A percentile compares a stretch with the other conserved stretches of the same genome.
These are phyloP conservation scores for Endotrypanum monterogeii DNA, from an alignment of 208 protist genomes.

Conservation along the genomic window DNA sequence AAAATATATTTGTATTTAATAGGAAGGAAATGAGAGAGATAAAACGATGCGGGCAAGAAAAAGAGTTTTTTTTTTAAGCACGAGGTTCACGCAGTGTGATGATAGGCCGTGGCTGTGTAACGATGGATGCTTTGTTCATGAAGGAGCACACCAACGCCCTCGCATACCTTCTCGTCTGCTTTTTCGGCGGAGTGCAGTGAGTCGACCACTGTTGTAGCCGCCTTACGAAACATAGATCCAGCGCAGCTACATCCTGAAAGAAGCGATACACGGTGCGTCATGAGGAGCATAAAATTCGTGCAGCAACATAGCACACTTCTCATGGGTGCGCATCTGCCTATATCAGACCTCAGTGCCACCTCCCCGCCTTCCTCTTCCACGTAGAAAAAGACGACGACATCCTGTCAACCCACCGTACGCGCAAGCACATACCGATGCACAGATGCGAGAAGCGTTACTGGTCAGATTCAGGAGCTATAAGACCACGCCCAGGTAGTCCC, in stretches of 20 bases:
- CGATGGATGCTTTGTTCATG: not conserved
- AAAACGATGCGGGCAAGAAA: not conserved
- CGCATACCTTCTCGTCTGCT: not conserved
- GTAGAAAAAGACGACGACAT: not conserved
- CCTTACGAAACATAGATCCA: not conserved
- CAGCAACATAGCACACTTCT: not conserved
- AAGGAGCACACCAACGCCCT: not conserved
- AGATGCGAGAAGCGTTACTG: not conserved
- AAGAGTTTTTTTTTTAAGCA: no score
- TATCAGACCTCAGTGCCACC: not conserved
- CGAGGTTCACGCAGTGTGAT: not conserved
- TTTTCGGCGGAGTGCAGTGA: not conserved
- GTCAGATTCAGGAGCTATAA: not conserved
- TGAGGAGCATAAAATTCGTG: not conserved
- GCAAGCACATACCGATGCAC: not conserved
- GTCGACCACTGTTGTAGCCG: not conserved
- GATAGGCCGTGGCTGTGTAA: not conserved
- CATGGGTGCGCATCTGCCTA: not conserved
- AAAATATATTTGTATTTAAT: no score
- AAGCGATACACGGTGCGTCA: not conserved
- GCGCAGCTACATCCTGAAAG: not conserved
- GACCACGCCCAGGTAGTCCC: not conserved
- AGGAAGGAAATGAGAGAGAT: no score
- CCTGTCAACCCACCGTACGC: not conserved
- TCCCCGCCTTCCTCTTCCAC: not conserved